Percentiles rank a stretch among this genome's conserved stretches.
phyloP scores from a whole-genome alignment of 306 rosid species.

The Fragaria nilgerrensis region DNA sequence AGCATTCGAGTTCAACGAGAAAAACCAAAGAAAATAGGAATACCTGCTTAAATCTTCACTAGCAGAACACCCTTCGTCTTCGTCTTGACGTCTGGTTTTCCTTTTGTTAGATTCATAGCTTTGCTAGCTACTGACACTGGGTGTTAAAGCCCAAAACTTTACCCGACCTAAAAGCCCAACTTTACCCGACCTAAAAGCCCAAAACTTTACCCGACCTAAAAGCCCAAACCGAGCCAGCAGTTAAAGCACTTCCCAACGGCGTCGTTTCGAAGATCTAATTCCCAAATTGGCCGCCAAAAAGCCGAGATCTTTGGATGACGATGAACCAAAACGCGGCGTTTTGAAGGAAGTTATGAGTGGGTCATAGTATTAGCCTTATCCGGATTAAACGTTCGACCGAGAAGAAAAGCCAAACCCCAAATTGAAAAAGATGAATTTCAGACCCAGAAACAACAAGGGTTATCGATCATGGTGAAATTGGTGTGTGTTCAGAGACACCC shows the following conservation, averaged over 20 bases:
- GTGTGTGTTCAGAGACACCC: slow-evolving; percentile 58
- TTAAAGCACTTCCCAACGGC: too few relatives aligned
- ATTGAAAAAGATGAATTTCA: slow-evolving; percentile 25
- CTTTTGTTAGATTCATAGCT: neutral
- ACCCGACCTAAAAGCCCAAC: slow-evolving; percentile 9
- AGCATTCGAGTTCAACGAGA: neutral
- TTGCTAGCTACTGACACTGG: neutral
- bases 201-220: too few relatives aligned
- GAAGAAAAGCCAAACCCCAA: slow-evolving; percentile 31
- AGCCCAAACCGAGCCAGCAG: too few relatives aligned
- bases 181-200: too few relatives aligned
- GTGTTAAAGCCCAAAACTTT: neutral
- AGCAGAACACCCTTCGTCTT: neutral
- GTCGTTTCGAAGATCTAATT: neutral
- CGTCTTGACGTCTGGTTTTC: neutral
- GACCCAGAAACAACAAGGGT: slow-evolving; percentile 8
- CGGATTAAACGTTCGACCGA: slow-evolving; percentile 26
- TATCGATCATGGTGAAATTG: slow-evolving; percentile 60
- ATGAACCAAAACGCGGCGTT: neutral
- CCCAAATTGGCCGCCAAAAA: neutral
- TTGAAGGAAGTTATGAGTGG: slow-evolving; percentile 48
- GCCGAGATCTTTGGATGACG: neutral
- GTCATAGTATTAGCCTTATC: slow-evolving; percentile 60
- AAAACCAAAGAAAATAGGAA: neutral
- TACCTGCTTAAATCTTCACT: neutral